Conservation (phyloP, 169 alveolate species). For the Plasmodium gonderi region DNA sequence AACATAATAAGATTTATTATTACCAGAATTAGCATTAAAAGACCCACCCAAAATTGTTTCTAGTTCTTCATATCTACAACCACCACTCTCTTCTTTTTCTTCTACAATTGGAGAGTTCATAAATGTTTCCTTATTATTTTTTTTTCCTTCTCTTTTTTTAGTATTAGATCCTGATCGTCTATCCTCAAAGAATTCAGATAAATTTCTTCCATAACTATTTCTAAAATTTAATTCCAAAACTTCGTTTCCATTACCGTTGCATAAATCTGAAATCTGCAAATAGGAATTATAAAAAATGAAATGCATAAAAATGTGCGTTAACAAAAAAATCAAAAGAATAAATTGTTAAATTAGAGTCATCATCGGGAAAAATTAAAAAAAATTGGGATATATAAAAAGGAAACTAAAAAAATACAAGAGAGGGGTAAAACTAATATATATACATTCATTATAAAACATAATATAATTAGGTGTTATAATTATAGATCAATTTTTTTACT, state of each 20-base stretch:
- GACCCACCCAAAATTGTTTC: slow-evolving; percentile 28
- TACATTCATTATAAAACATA: not conserved
- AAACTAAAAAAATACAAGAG: not conserved
- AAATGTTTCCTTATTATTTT: not conserved
- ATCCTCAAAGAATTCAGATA: not conserved
- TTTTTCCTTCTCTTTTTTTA: not conserved
- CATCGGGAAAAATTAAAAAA: too few species aligned
- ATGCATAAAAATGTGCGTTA: not conserved
- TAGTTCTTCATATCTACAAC: slow-evolving; percentile 19
- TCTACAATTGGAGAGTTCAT: not conserved
- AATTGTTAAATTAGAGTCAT: too few species aligned
- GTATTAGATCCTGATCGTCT: not conserved
- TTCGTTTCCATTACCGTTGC: not conserved
- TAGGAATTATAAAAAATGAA: not conserved
- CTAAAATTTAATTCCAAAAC: not conserved
- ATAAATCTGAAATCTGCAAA: not conserved
- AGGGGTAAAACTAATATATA: not conserved
- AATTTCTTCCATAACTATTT: slow-evolving; percentile 1
- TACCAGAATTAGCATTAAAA: not conserved
- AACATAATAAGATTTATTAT: not conserved
- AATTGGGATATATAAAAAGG: not conserved
- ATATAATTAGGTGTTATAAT: not conserved
- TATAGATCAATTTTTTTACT: not conserved
- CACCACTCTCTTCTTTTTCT: not conserved
- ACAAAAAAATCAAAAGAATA: not conserved